Base-by-base conservation (phyloP, 1,284 basidiomycete species). In the Erythrobasidium hasegawianum region DNA sequence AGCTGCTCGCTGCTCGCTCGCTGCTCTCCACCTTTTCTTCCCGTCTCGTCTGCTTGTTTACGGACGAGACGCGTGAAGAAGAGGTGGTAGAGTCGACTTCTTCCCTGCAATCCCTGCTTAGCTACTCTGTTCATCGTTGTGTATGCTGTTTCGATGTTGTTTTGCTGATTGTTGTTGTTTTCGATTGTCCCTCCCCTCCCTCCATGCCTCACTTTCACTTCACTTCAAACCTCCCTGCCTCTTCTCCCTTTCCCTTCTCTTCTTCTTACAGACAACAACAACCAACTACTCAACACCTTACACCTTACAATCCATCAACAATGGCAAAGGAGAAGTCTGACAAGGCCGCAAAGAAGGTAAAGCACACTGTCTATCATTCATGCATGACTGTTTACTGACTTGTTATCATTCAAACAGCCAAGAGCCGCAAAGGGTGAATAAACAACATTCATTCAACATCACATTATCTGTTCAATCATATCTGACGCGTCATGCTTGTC, bases 241-340 rank as follows among this genome's bases (percentile, higher is more conserved):
- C 76, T 74, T 64, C 72, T 57, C 16, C 71, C 67, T 76, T 14
- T 24, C 22, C 8, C 68, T 70, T 76, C 70, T 68, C 75, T 64
- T 72, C 71, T 29, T 57, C 70, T 72, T 68, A 72, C 75, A 74
- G 72, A 72, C 66, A 77, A 72, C 78, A 86, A 85, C 64, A 59
- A n/a, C n/a, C 59, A 45, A 52, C 45, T 29, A 14, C 43, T 40
- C 59, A 33, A 38, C 43, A 45, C 29, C 71, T 68, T 67, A 91
- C 91, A 88, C 89, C 88, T 74, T 90, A 89, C 77, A 87, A 87
- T 79, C 67, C 75, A 58, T 79, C 83, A 66, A 81, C 85, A 68
- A 88, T 88, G 80, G 77, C 86, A 72, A 89, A 87, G 82, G 88
- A 47, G 22, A 47, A 47, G 43, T 47, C 62, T 40, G 62, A 50